Evolutionary conservation across 228 moss, liverwort and hornwort species (phyloP), one percentile per base, ranked within the genome.

Genomic region (Sphagnum fallax): DNA sequence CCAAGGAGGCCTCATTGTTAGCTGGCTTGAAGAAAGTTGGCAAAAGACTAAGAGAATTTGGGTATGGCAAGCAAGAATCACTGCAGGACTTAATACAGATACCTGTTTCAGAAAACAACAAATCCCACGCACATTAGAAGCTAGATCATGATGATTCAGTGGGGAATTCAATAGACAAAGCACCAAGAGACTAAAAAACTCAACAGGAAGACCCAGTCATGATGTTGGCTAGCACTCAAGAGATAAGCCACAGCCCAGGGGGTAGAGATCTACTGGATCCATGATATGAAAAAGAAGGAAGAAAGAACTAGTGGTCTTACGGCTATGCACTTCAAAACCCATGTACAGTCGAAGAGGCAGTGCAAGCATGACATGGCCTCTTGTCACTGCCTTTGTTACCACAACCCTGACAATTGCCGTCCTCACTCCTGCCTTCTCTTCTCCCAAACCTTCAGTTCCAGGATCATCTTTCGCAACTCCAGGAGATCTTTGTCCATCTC

Each of bases 331-430:
- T 50, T 75, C 80, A 51, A 87, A 73, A 73, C 94, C 87, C 83
- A 98, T 74, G 78, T 83, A 90, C 55, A 79, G 77, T 67, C 86
- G 92, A 72, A 98, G 87, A 50, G 98, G 76, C 73, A 82, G 77
- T 47, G 88, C 90, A 75, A 98, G 73, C 94, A 98, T 98, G 14
- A 83, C 87, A 76, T 98, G 98, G 64, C 92, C 98, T 63, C 77
- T 77, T 61, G 85, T 80, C 14, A 84, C 87, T 69, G 79, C 74
- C 64, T 84, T 71, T 77, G 90, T 72, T 64, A 89, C 71, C 52
- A 79, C 80, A 47, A 89, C 72, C 59, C 77, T 73, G 47, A 94
- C 86, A 77, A 93, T 58, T 15, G 80, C 94, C 62, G 68, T 83
- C 74, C 86, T 83, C 52, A 70, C 70, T 18, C 70, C 67, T 16